Base-by-base conservation (phyloP, 148 eudicot genomes). In the Selenicereus undatus region DNA sequence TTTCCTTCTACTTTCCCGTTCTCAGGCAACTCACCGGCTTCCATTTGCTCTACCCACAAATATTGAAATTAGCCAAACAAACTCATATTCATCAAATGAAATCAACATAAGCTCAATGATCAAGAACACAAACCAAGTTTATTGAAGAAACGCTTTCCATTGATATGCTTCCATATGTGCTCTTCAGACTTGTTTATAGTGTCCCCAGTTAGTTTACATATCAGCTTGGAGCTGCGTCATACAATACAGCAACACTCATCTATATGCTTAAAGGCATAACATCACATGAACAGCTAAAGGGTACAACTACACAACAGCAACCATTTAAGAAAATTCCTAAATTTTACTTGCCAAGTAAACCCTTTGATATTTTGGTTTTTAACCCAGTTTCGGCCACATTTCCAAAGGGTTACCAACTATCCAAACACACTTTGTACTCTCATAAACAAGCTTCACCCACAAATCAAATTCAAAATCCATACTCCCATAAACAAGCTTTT, bases 131-230 rank as follows among this genome's bases (percentile, higher is more conserved):
- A 85, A 95, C 98, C 99, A 79, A 95, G 81, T 87, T 89, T 90
- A 89, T 85, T 90, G 82, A 92, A 88, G 83, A 95, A 95, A 16
- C 91, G 90, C 81, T 84, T 95, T 78, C 99, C 99, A 29, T 86
- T 93, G 79, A 95, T 93, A 88, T 93, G 99, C 86, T 95, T 95
- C 99, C 99, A 95, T 83, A 95, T 95, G 81, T 95, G 99, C 89
- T 95, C 97, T 87, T 95, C 99, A 50, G 91, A 80, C 83, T 93
- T 95, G 82, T 95, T 95, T 51, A 93, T 80, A 22, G 89, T 88
- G 74, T 78, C 88, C 60, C 97, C 99, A 35, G 99, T 95, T 42
- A 95, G 86, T 86, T 89, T 93, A 80, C 99, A 95, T 64, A 88
- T 82, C 75, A 95, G 81, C 88, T 93, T 95, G 42, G 90, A 92